Evolutionary conservation across 179 eudicot genomes (phyloP), one percentile per base, ranked within the genome.

Genomic region (Spergularia azorica): DNA sequence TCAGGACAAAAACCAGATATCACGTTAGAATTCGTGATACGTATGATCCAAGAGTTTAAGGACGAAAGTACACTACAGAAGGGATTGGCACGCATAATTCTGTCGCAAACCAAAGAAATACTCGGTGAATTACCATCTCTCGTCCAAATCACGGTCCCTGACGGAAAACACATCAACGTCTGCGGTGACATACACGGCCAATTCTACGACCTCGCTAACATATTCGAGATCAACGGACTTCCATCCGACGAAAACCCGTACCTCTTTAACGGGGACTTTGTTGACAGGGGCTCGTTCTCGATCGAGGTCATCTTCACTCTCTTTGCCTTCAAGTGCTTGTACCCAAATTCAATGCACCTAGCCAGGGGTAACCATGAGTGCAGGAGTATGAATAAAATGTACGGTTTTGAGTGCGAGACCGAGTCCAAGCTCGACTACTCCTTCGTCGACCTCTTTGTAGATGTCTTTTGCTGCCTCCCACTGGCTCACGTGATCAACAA

Each of bases 401-500:
- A 54, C 16, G 58, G 58, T 3, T 54, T 54, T 3, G 58, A 54
- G 58, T 6, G 16, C 13, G 58, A 54, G 16, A 14, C 16, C 58
- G 16, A 54, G 58, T 10, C 58, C 58, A 54, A 54, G 16, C 58
- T 54, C 15, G 10, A 12, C 16, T 11, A 11, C 3, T 11, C 58
- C 15, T 54, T 54, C 16, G 58, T 54, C 13, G 16, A 54, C 16
- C 15, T 54, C 58, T 54, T 54, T 54, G 58, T 1, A 10, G 58
- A 54, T 10, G 58, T 54, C 58, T 54, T 54, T 1, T 54, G 65
- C 17, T 21, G 65, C 12, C 21, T 62, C 7, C 65, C 65, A 5
- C 21, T 62, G 10, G 65, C 65, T 62, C 65, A 62, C 13, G 65
- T 62, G 65, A 62, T 62, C 13, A 62, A 62, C 21, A 62, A 62